Percentiles rank a stretch among this genome's conserved stretches.
Conservation (phyloP, 306 rosid species). For the Casuarina glauca region DNA sequence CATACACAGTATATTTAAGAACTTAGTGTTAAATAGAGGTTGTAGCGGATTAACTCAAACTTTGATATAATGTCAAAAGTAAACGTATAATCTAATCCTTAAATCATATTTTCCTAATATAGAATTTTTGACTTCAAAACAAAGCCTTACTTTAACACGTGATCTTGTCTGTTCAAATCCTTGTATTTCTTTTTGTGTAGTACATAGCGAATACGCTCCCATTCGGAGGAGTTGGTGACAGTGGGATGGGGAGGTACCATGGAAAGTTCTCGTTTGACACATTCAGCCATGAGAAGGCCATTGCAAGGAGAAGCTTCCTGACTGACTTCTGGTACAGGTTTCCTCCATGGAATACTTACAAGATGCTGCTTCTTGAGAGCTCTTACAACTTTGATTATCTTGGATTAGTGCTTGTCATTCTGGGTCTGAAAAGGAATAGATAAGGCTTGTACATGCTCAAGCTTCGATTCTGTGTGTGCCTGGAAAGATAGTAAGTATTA, state of each 20-base stretch:
- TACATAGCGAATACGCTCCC: constrained; percentile 64
- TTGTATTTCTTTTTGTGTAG: constrained; percentile 31
- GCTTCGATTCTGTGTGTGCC: too few species aligned
- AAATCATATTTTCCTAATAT: too few species aligned
- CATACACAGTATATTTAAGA: too few species aligned
- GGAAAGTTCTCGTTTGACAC: constrained; percentile 79
- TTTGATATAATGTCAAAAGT: too few species aligned
- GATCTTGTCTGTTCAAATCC: background rate
- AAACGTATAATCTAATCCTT: too few species aligned
- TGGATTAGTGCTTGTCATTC: constrained; percentile 45
- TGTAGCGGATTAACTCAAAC: too few species aligned
- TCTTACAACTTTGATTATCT: constrained; percentile 51
- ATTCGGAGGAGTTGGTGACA: constrained; percentile 82
- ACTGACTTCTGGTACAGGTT: constrained; percentile 73
- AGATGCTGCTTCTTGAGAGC: constrained; percentile 55
- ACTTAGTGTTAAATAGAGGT: too few species aligned
- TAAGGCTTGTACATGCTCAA: background rate
- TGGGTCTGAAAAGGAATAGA: constrained; percentile 50
- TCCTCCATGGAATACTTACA: constrained; percentile 70
- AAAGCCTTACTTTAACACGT: too few species aligned
- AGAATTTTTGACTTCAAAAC: too few species aligned
- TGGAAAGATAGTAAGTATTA: too few species aligned
- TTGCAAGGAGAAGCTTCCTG: constrained; percentile 51
- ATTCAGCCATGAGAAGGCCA: constrained; percentile 65
- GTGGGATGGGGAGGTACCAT: constrained; percentile 74